Evolutionary conservation across 768 basidiomycete species (phyloP), one percentile per base, ranked within the genome.

Genomic region (Melanogaster broomeanus): DNA sequence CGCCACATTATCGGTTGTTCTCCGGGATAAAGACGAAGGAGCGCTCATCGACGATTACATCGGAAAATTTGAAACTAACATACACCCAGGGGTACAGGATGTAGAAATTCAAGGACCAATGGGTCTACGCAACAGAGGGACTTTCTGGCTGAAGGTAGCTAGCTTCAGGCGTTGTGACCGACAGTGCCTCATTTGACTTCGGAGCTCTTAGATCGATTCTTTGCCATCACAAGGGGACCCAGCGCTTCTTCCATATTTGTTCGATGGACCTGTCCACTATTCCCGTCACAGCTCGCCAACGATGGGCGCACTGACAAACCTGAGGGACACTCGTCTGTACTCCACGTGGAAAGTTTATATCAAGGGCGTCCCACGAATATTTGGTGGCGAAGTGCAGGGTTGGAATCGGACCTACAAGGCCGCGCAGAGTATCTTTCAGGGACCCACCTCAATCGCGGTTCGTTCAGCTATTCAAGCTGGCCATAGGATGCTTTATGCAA

Each of bases 261-360:
- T 90, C 68, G 81, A 85, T 56, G 88, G 89, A 0, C 88, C 88
- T 25, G 74, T 87, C 48, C 84, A 85, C 44, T 90, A 76, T 66
- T 83, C 88, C 12, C 74, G 79, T 4, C 88, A 91, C 61, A 81
- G 72, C 67, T 89, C 87, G 4, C 88, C 87, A 0, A 84, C 83
- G 0, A 76, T 88, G 38, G 89, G 88, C 24, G 72, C 69, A 4
- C 67, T 90, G 28, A 84, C 87, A 16, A 80, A 81, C 52, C 65
- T 85, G 47, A 77, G 82, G 60, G 80, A 82, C 53, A 75, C 73
- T 0, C 80, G 85, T 0, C 72, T 88, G 21, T 90, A 90, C 62
- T 83, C 85, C 33, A 91, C 89, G 1, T 91, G 90, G 89, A 90
- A 90, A 63, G 45, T 84, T 56, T 85, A 81, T 59, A 72, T 90